Evolutionary conservation across 2,329 filamentous ascomycete species (phyloP).

Genomic region (Nemania sp.): DNA sequence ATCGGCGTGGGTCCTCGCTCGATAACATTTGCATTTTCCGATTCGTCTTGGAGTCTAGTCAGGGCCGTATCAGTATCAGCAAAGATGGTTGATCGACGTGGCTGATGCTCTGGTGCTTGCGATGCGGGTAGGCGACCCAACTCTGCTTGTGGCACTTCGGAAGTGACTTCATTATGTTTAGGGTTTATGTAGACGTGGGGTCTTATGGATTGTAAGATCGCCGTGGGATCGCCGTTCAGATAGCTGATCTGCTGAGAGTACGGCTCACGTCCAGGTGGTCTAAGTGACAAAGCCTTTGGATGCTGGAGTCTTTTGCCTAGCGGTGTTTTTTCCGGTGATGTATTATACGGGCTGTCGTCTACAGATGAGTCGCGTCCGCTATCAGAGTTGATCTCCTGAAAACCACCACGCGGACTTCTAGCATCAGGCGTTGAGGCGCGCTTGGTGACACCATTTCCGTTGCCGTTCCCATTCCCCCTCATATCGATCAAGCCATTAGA

Average conservation of each 20-base stretch:
- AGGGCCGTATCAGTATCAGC: conserved; percentile 39
- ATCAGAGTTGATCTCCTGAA: conserved; percentile 30
- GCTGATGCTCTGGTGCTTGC: conserved; percentile 30
- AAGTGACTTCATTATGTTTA: conserved; percentile 26
- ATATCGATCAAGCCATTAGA: conserved; percentile 39
- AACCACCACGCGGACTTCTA: conserved; percentile 32
- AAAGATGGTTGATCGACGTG: conserved; percentile 38
- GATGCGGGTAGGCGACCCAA: conserved; percentile 27
- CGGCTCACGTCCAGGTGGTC: conserved; percentile 33
- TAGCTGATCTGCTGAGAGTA: conserved; percentile 33
- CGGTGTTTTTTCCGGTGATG: conserved; percentile 39
- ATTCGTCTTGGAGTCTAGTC: conserved; percentile 36
- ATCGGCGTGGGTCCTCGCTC: conserved; percentile 38
- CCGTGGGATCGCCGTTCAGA: conserved; percentile 22
- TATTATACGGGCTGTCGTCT: conserved; percentile 36
- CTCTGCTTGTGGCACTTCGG: conserved; percentile 29
- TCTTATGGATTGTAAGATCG: conserved; percentile 29
- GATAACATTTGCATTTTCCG: conserved; percentile 34
- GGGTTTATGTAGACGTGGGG: conserved; percentile 31
- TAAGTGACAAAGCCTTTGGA: conserved; percentile 31
- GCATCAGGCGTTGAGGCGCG: conserved; percentile 41
- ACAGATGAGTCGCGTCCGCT: conserved; percentile 33
- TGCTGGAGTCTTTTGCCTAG: conserved; percentile 37
- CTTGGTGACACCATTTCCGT: conserved; percentile 34
- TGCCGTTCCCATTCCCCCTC: conserved; percentile 30